Evolutionary conservation across 2,329 filamentous ascomycete genomes (phyloP), one percentile per base, ranked within the genome.

Genomic region (Ophiostoma tasmaniense): DNA sequence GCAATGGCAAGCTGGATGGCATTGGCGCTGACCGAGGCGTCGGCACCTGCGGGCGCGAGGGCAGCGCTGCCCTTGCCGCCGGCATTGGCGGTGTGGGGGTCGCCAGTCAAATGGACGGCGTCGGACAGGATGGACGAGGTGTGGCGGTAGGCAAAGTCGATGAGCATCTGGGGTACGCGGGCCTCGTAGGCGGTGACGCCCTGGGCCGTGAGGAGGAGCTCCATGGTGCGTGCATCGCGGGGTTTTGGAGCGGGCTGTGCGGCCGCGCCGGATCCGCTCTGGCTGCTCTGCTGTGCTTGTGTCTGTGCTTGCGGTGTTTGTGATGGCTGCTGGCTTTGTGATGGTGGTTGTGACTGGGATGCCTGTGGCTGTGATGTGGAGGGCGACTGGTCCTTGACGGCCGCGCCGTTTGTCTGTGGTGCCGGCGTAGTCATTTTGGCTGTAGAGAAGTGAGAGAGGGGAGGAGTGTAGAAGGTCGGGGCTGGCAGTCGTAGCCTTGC

Each of bases 91-190:
- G 85, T 82, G 79, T 91, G 90, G 8, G 89, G 89, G 77, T 92
- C 89, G 7, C 86, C 84, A 6, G 85, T 83, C 33, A 91, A 84
- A 75, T 90, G 88, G 20, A 91, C 79, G 7, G 87, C 89, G 79
- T 93, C 90, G 73, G 82, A 87, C 25, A 93, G 86, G 45, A 93
- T 83, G 69, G 86, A 84, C 1, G 87, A 87, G 11, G 89, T 91
- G 82, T 93, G 91, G 50, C 91, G 88, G 83, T 95, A 95, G 66
- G 91, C 90, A 76, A 94, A 94, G 80, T 95, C 91, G 77, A 95
- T 88, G 66, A 95, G 87, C 70, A 93, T 87, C 0, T 94, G 85
- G 0, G 91, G 91, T 1, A 95, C 91, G 75, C 91, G 90, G 77
- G 90, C 87, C 77, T 94, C 91, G 82, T 92, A 95, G 55, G 89